These are phyloP conservation scores for Globisporangium perplexum DNA, from an alignment of 352 stramenopile species.

Conservation along the genomic window DNA sequence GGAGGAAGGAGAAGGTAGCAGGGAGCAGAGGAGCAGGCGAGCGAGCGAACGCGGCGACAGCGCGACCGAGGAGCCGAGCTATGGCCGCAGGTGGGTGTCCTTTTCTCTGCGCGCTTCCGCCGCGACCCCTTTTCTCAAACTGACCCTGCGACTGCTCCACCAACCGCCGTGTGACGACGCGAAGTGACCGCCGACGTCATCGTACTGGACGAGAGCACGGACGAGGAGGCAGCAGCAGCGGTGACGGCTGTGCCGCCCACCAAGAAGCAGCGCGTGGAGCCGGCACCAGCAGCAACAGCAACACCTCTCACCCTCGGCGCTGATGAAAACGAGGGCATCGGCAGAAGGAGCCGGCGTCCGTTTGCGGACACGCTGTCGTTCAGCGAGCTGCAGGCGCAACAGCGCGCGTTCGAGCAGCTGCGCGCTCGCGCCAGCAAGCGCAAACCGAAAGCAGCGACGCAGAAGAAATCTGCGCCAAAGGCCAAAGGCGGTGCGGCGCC, in stretches of 20 bases:
- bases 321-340: not conserved
- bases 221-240: constrained; percentile 23
- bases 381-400: constrained; percentile 61
- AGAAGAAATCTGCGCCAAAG: constrained; percentile 2
- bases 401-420: constrained; percentile 32
- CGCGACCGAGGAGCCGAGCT: too few species aligned
- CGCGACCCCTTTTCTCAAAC: not conserved
- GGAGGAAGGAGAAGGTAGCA: too few species aligned
- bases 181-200: constrained; percentile 23
- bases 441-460: constrained; percentile 10
- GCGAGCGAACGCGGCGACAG: too few species aligned
- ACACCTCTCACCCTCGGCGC: too few species aligned
- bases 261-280: constrained; percentile 11
- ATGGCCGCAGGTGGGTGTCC: not conserved
- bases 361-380: constrained; percentile 40
- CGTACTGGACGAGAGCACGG: constrained; percentile 42
- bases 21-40: too few species aligned
- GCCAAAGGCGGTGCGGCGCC: not conserved
- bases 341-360: constrained; percentile 14
- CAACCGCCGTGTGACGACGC: not conserved
- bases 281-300: not conserved
- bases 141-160: not conserved
- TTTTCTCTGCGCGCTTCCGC: too few species aligned
- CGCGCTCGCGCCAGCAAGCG: constrained; percentile 10
- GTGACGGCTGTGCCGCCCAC: not conserved